Evolutionary conservation across 495 filamentous ascomycete species (phyloP), one percentile per base, ranked within the genome.

Genomic region (Endocarpon pusillum): DNA sequence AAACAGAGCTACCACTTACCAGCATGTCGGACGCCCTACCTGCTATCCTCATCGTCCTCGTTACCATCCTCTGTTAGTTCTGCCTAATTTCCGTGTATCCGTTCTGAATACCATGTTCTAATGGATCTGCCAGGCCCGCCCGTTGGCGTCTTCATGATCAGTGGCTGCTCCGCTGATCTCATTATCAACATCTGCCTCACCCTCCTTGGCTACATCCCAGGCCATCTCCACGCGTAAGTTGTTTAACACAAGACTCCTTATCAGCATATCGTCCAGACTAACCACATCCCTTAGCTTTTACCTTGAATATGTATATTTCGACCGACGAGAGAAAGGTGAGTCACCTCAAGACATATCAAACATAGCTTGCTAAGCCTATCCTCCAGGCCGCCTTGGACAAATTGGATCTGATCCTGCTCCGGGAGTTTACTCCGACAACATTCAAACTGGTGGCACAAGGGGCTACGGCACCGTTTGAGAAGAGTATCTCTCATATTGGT

Each of bases 291-390:
- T n/a, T 6, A 16, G 3, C 4, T 92, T 91, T 58, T 96, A 94
- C 48, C 44, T 94, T 36, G 74, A 85, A 55, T 93, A 81, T 45
- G 67, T 91, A 32, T 94, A 89, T 50, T 93, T 78, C 44, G 62
- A 81, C 21, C 75, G 78, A 10, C 63, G 64, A 34, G 67, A 78
- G 27, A 62, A 70, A 24, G 59, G 62, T 16, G n/a, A n/a, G n/a
- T n/a, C n/a, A n/a, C n/a, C n/a, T n/a, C n/a, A n/a, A n/a, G n/a
- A n/a, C n/a, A n/a, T n/a, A n/a, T n/a, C n/a, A n/a, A n/a, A n/a
- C n/a, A n/a, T n/a, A n/a, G n/a, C n/a, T n/a, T n/a, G n/a, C n/a
- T n/a, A n/a, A n/a, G n/a, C n/a, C n/a, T n/a, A n/a, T n/a, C n/a
- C n/a, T n/a, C n/a, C n/a, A n/a, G n/a, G n/a, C n/a, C 49, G 58